phyloP scores from a whole-genome alignment of 176 grass and related monocot genomes.

The Thinopyrum elongatum region DNA sequence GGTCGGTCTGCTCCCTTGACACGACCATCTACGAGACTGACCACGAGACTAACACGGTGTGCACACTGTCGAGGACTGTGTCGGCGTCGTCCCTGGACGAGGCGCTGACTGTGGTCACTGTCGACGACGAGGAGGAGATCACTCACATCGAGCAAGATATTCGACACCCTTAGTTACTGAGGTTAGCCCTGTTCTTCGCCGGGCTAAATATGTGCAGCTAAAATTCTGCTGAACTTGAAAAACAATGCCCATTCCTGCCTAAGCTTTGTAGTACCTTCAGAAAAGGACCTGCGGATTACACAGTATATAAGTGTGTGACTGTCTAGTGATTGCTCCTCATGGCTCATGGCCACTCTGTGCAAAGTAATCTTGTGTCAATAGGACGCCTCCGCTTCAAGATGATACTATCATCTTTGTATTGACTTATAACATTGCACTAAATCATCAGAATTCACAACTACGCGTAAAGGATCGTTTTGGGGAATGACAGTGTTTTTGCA shows the following conservation, averaged over 20 bases:
- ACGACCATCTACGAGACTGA: constrained; percentile 65
- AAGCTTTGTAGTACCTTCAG: not conserved
- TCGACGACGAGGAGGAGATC: constrained; percentile 36
- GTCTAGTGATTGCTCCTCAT: not conserved
- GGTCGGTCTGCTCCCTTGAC: constrained; percentile 79
- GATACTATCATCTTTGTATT: not conserved
- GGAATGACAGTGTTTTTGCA: too few species aligned
- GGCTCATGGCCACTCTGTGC: not conserved
- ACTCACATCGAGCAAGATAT: constrained; percentile 19
- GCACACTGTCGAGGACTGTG: constrained; percentile 71
- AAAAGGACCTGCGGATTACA: not conserved
- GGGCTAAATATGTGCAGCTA: not conserved
- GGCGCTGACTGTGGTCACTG: constrained; percentile 34
- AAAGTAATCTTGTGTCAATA: not conserved
- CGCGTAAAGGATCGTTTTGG: too few species aligned
- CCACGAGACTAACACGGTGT: constrained; percentile 70
- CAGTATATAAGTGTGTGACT: not conserved
- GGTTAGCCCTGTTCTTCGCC: not conserved
- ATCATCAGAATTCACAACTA: not conserved
- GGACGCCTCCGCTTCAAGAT: not conserved
- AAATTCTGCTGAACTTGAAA: not conserved
- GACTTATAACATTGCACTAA: not conserved
- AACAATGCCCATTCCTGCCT: not conserved
- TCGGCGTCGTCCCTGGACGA: constrained; percentile 66
- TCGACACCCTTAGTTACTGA: not conserved